These are phyloP conservation scores for Hymenoscyphus fraxineus DNA, from an alignment of 2,329 filamentous ascomycete genomes.

Conservation along the genomic window DNA sequence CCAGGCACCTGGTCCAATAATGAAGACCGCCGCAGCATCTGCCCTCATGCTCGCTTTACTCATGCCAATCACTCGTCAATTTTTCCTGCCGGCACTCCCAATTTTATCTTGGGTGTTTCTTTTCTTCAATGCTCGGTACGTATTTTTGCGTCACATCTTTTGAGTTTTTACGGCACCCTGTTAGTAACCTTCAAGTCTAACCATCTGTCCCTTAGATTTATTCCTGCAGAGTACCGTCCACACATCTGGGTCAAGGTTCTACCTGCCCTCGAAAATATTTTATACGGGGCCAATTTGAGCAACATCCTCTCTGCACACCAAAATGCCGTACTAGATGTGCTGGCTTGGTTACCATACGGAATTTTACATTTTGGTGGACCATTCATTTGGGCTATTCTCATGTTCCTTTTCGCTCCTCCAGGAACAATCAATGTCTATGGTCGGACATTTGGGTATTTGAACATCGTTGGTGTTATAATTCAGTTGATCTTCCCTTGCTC, in stretches of 20 bases:
- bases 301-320: slow-evolving; percentile 93
- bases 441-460: slow-evolving; percentile 88
- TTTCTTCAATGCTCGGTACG: slow-evolving; percentile 74
- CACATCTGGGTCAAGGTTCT: slow-evolving; percentile 95
- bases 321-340: slow-evolving; percentile 74
- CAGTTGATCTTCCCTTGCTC: slow-evolving; percentile 91
- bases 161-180: slow-evolving; percentile 6
- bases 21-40: slow-evolving; percentile 70
- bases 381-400: slow-evolving; percentile 68
- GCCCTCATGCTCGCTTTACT: slow-evolving; percentile 67
- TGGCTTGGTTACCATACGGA: slow-evolving; percentile 93
- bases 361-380: slow-evolving; percentile 86
- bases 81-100: slow-evolving; percentile 82
- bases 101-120: slow-evolving; percentile 85
- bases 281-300: slow-evolving; percentile 92
- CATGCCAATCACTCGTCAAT: slow-evolving; percentile 82
- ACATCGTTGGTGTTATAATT: slow-evolving; percentile 79
- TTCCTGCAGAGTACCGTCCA: slow-evolving; percentile 81
- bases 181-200: slow-evolving; percentile 18
- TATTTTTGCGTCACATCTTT: slow-evolving; percentile 25
- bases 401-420: slow-evolving; percentile 87
- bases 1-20: slow-evolving; percentile 69
- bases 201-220: slow-evolving; percentile 59
- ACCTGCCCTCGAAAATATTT: slow-evolving; percentile 89
- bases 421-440: slow-evolving; percentile 82